These are phyloP conservation scores for Acanthamoeba rhysodes DNA, from an alignment of 208 protist genomes.

Conservation along the genomic window DNA sequence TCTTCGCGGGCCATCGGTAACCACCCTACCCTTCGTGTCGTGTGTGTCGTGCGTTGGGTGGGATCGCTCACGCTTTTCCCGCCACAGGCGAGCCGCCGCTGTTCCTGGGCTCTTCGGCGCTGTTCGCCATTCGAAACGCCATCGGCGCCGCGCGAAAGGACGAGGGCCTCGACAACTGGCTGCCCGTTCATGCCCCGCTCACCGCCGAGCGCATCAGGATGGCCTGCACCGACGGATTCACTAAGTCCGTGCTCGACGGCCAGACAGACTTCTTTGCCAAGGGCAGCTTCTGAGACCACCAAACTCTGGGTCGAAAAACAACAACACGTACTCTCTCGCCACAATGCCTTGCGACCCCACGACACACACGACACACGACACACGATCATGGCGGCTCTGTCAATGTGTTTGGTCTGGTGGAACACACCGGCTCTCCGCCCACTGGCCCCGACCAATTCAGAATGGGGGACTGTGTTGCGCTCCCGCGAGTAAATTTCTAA, in stretches of 20 bases:
- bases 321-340: too few relatives aligned
- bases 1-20: conserved; percentile 79
- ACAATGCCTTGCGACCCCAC: background rate
- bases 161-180: conserved; percentile 67
- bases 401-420: background rate
- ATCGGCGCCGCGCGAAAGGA: conserved; percentile 87
- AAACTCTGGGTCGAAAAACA: too few relatives aligned
- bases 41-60: too few relatives aligned
- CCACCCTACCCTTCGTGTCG: conserved; percentile 55
- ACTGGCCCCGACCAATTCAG: background rate
- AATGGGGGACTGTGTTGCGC: background rate
- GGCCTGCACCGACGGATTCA: conserved; percentile 1
- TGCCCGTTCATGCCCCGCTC: background rate
- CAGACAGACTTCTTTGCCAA: conserved; percentile 20
- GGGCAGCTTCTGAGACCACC: conserved; percentile 19
- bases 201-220: conserved; percentile 32
- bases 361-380: too few relatives aligned
- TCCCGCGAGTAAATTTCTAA: background rate
- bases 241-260: background rate
- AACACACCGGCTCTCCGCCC: background rate
- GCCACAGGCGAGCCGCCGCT: conserved; percentile 93
- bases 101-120: conserved; percentile 88
- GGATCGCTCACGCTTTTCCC: too few relatives aligned
- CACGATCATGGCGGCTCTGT: background rate
- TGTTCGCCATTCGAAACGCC: conserved; percentile 92